Evolutionary conservation across 1,284 basidiomycete genomes (phyloP).

Genomic region (Gymnopus androsaceus): DNA sequence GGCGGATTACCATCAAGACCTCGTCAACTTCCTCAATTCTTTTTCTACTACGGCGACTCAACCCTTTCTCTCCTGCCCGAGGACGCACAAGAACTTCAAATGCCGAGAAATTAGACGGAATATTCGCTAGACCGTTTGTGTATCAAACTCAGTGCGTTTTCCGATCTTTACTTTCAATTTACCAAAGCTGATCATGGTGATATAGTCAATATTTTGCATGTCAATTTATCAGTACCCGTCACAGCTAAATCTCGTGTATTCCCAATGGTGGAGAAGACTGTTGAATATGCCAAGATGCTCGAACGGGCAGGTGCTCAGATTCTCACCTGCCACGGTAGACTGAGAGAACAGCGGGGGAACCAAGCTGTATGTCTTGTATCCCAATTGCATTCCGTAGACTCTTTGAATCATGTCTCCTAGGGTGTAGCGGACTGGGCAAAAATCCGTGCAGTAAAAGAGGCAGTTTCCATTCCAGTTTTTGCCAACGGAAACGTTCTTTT

Average conservation of each 20-base stretch:
- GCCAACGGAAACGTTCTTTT: slow-evolving; percentile 97
- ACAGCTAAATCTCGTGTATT: slow-evolving; percentile 97
- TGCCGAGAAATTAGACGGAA: no score
- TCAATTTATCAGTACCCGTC: slow-evolving; percentile 84
- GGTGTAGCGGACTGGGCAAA: slow-evolving; percentile 87
- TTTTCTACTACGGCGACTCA: no score
- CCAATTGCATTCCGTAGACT: neutral
- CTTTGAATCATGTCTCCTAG: slow-evolving; percentile 34
- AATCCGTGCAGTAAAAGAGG: slow-evolving; percentile 84
- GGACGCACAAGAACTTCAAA: no score
- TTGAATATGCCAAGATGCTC: slow-evolving; percentile 93
- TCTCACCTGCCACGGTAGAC: slow-evolving; percentile 90
- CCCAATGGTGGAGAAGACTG: slow-evolving; percentile 81
- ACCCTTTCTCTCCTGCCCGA: no score
- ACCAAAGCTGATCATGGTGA: neutral
- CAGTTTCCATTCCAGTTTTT: slow-evolving; percentile 90
- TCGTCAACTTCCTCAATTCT: no score
- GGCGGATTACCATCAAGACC: no score
- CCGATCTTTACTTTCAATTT: neutral
- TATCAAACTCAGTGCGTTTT: slow-evolving; percentile 69
- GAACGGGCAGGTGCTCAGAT: slow-evolving; percentile 95
- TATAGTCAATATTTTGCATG: slow-evolving; percentile 83
- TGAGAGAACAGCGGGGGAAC: slow-evolving; percentile 92
- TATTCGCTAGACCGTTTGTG: no score
- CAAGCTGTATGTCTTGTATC: slow-evolving; percentile 50